Evolutionary conservation across 768 basidiomycete genomes (phyloP).

Genomic region (Udeniomyces megalosporus): DNA sequence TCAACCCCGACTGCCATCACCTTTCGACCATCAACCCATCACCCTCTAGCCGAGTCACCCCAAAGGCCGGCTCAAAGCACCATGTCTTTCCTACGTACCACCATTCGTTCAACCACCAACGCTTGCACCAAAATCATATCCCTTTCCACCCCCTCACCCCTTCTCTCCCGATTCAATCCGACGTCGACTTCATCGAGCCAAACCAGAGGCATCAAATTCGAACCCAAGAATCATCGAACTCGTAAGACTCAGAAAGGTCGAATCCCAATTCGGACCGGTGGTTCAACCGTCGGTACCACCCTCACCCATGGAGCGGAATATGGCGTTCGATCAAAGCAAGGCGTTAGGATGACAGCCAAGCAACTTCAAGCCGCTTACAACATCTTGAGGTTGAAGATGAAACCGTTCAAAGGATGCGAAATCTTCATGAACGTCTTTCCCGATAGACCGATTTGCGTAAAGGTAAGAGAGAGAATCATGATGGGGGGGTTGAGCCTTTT

Average conservation of each 20-base stretch:
- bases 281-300: conserved; percentile 83
- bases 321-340: conserved; percentile 68
- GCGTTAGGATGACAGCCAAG: conserved; percentile 68
- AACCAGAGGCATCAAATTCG: conserved; percentile 13
- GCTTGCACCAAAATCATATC: not conserved
- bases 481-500: too few species aligned
- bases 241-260: conserved; percentile 1
- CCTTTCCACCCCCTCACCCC: not conserved
- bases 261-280: conserved; percentile 37
- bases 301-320: conserved; percentile 70
- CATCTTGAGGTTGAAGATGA: conserved; percentile 75
- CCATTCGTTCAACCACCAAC: not conserved
- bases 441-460: conserved; percentile 91
- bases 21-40: not conserved
- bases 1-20: not conserved
- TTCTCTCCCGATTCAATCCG: not conserved
- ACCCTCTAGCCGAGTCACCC: not conserved
- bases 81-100: conserved; percentile 6
- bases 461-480: conserved; percentile 38
- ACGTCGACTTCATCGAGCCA: not conserved
- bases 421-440: conserved; percentile 83
- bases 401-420: conserved; percentile 72
- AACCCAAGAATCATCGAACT: conserved; percentile 3
- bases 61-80: not conserved
- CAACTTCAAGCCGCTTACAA: conserved; percentile 76